A percentile compares a stretch with the other conserved stretches of the same genome.
phyloP scores from a whole-genome alignment of 1,284 basidiomycete genomes.

The Rhodotorula sp. region DNA sequence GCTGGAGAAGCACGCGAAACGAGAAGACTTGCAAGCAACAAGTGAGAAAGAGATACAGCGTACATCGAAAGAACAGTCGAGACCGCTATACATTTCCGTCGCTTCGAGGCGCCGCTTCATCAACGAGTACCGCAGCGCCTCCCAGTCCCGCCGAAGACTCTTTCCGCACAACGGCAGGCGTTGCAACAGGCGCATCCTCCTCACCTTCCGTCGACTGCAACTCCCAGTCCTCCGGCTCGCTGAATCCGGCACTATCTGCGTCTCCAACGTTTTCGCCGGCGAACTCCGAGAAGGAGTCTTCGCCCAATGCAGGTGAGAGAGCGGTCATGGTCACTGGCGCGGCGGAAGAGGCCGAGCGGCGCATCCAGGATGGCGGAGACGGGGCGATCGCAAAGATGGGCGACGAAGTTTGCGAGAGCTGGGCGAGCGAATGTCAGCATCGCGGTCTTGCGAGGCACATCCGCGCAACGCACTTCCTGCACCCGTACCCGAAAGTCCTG shows the following conservation, averaged over 20 bases:
- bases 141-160: background rate
- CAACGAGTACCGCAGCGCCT: background rate
- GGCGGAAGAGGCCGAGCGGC: slow-evolving; percentile 43
- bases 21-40: no score
- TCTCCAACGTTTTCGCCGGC: slow-evolving; percentile 9
- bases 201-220: slow-evolving; percentile 26
- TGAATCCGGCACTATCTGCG: slow-evolving; percentile 6
- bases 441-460: background rate
- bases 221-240: slow-evolving; percentile 37
- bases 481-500: slow-evolving; percentile 68
- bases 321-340: slow-evolving; percentile 9
- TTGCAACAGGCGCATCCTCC: background rate
- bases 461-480: slow-evolving; percentile 17
- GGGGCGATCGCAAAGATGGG: slow-evolving; percentile 48
- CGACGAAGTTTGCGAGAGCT: slow-evolving; percentile 52
- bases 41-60: no score
- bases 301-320: background rate
- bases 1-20: no score
- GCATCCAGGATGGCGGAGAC: slow-evolving; percentile 38
- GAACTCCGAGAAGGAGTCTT: slow-evolving; percentile 23
- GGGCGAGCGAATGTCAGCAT: background rate
- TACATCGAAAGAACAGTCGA: background rate
- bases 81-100: background rate
- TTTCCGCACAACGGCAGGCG: background rate
- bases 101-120: background rate